These are phyloP conservation scores for Micractinium conductrix DNA, from an alignment of 139 green algal species.

Conservation along the genomic window DNA sequence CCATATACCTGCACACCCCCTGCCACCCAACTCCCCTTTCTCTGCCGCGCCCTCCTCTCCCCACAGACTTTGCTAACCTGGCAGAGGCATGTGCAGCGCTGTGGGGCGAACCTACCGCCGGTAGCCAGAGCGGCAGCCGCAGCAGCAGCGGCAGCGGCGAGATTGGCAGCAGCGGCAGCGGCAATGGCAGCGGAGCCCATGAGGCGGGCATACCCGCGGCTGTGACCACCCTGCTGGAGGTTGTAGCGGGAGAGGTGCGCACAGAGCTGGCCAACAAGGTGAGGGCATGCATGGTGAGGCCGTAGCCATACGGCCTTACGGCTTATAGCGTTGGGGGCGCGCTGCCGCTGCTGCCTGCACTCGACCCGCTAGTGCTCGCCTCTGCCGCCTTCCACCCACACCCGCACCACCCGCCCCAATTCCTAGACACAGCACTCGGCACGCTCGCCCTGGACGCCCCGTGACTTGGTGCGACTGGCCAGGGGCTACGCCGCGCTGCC, in stretches of 20 bases:
- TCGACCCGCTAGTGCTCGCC: too few species aligned
- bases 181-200: neutral
- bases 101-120: neutral
- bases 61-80: slow-evolving; percentile 42
- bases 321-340: too few species aligned
- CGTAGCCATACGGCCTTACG: too few species aligned
- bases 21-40: neutral
- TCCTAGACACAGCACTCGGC: too few species aligned
- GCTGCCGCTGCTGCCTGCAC: too few species aligned
- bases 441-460: slow-evolving; percentile 42
- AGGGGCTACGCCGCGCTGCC: neutral
- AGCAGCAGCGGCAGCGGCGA: neutral
- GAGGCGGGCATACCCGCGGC: neutral
- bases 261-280: slow-evolving; percentile 61
- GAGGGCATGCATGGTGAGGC: too few species aligned
- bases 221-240: neutral
- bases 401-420: too few species aligned
- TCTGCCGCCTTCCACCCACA: too few species aligned
- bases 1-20: neutral
- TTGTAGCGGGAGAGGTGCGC: slow-evolving; percentile 17
- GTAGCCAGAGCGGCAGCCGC: neutral
- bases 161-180: neutral
- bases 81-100: neutral
- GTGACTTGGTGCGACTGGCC: slow-evolving; percentile 49
- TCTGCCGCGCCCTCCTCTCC: neutral